Percentiles rank a stretch among this genome's conserved stretches.
Evolutionary conservation across 164 flowering plant genomes (phyloP).

Genomic region (Protea cynaroides): DNA sequence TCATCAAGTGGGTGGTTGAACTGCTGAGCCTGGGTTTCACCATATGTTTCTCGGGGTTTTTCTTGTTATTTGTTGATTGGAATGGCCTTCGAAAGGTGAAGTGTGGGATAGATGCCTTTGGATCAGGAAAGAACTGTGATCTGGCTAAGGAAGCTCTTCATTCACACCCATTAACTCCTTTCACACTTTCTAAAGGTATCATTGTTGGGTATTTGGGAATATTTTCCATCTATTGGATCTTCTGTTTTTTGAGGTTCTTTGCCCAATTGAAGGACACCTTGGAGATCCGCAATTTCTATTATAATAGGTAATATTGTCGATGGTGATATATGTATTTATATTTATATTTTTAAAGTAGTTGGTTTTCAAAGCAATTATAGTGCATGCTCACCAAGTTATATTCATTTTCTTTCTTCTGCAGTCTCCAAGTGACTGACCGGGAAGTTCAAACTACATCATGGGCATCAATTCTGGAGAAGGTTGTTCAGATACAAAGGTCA

Average conservation of each 20-base stretch:
- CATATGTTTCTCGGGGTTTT: conserved; percentile 89
- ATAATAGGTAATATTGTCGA: conserved; percentile 49
- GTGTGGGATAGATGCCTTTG: conserved; percentile 98
- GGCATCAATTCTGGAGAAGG: conserved; percentile 83
- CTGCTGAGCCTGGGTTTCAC: conserved; percentile 78
- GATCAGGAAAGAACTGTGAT: conserved; percentile 95
- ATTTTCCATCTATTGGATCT: conserved; percentile 79
- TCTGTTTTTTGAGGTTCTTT: conserved; percentile 86
- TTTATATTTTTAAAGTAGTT: background rate
- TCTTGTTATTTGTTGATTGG: conserved; percentile 89
- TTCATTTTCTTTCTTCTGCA: conserved; percentile 29
- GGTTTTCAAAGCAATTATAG: background rate
- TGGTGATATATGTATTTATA: conserved; percentile 2
- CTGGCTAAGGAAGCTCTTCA: conserved; percentile 83
- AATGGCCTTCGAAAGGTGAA: conserved; percentile 87
- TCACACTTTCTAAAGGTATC: conserved; percentile 64
- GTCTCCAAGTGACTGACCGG: conserved; percentile 81
- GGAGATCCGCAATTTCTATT: conserved; percentile 73
- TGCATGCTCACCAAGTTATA: background rate
- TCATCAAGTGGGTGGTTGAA: conserved; percentile 92
- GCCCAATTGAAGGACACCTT: conserved; percentile 74
- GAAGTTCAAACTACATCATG: conserved; percentile 91
- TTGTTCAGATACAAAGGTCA: conserved; percentile 66
- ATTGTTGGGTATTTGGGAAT: conserved; percentile 87
- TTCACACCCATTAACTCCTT: conserved; percentile 76